Evolutionary conservation across 345 rosid genomes (phyloP).

Genomic region (Hevea brasiliensis): DNA sequence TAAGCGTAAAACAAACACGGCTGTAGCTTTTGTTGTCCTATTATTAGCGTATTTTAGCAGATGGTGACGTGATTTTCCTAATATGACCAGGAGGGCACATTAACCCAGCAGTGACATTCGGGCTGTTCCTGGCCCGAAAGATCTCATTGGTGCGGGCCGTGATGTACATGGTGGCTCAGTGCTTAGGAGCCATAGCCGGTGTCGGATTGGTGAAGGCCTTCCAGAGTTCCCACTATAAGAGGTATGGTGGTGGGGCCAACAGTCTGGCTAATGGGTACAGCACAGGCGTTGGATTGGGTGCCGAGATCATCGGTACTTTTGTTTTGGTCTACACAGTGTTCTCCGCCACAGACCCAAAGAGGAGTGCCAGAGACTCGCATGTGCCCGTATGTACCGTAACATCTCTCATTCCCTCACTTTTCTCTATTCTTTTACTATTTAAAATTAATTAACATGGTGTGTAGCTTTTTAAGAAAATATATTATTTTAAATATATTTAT

Average conservation of each 20-base stretch:
- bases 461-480: no score
- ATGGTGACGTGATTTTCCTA: neutral
- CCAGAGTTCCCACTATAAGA: slow-evolving; percentile 49
- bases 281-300: slow-evolving; percentile 59
- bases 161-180: slow-evolving; percentile 71
- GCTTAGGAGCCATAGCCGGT: slow-evolving; percentile 76
- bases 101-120: slow-evolving; percentile 89
- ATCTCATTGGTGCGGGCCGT: slow-evolving; percentile 69
- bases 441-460: no score
- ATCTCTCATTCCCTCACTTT: neutral
- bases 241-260: slow-evolving; percentile 74
- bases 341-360: slow-evolving; percentile 87
- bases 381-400: slow-evolving; percentile 56
- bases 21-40: no score
- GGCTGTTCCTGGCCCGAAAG: slow-evolving; percentile 70
- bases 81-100: slow-evolving; percentile 64
- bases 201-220: slow-evolving; percentile 76
- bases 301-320: slow-evolving; percentile 86
- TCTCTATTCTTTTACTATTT: no score
- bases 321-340: slow-evolving; percentile 86
- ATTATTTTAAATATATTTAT: no score
- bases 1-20: no score
- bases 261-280: slow-evolving; percentile 51
- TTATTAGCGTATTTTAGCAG: neutral
- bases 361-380: slow-evolving; percentile 86